Evolutionary conservation across 441 rosid genomes (phyloP).

Genomic region (Euphorbia schlechtendalii): DNA sequence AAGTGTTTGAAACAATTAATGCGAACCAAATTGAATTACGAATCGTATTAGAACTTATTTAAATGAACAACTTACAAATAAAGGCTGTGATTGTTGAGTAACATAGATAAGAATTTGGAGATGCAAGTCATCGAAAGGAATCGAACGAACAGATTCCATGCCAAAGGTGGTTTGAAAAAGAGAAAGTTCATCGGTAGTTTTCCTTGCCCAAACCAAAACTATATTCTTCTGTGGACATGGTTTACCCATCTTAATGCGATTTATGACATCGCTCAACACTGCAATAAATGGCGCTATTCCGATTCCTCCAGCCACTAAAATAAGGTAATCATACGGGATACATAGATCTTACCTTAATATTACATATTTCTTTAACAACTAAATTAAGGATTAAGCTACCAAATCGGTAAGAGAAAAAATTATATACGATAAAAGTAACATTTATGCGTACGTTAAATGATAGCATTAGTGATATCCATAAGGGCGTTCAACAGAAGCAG

Average conservation of each 20-base stretch:
- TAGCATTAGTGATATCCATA: slow-evolving; percentile 64
- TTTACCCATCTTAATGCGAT: slow-evolving; percentile 46
- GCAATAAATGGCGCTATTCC: slow-evolving; percentile 84
- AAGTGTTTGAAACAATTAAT: not conserved
- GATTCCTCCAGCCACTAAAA: slow-evolving; percentile 79
- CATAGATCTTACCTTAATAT: not conserved
- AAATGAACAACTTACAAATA: slow-evolving; percentile 36
- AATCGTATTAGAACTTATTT: too few species aligned
- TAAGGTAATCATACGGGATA: slow-evolving; percentile 61
- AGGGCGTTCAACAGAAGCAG: slow-evolving; percentile 63
- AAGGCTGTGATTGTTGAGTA: slow-evolving; percentile 59
- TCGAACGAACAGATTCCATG: slow-evolving; percentile 41
- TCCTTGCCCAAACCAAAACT: slow-evolving; percentile 66
- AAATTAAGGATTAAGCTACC: too few species aligned
- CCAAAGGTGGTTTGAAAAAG: slow-evolving; percentile 52
- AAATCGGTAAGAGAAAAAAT: too few species aligned
- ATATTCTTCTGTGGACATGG: slow-evolving; percentile 57
- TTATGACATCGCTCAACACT: slow-evolving; percentile 56
- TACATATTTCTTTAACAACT: too few species aligned
- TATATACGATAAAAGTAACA: too few species aligned
- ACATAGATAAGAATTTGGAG: slow-evolving; percentile 47
- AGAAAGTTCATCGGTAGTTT: slow-evolving; percentile 60
- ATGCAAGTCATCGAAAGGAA: slow-evolving; percentile 34
- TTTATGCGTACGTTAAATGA: slow-evolving; percentile 49
- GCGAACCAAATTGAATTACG: too few species aligned